Evolutionary conservation across 2,329 filamentous ascomycete species (phyloP), one percentile per base, ranked within the genome.

Genomic region (Diatrype stigma): DNA sequence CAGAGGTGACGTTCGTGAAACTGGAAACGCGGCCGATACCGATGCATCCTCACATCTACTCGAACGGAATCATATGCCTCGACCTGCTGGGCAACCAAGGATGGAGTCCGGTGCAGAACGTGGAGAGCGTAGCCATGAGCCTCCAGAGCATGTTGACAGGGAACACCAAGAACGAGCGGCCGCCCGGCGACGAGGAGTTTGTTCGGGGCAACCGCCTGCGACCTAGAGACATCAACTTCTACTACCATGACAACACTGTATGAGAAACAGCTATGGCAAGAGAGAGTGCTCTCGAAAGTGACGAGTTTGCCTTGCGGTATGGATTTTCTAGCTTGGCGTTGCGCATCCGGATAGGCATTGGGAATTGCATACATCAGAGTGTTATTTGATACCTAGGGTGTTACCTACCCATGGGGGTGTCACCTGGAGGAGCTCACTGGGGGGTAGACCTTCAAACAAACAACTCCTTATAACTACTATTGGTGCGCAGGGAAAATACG

Each of bases 111-210:
- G 93, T 99, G 0, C 94, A 99, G 67, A 96, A 93, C 52, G 94
- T 96, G 8, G 93, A 97, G 75, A 96, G 89, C 64, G 86, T 99
- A 23, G 96, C 91, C 75, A 94, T 99, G 82, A 96, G 90, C 70
- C 81, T 99, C 49, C 94, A 99, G 73, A 96, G 90, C 74, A 99
- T 99, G 94, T 73, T 99, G 65, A 96, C 94, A 1, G 91, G 93
- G 54, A 99, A 99, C 69, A 87, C 83, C 11, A 93, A 92, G 73
- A 87, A 93, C 63, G 92, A 97, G 72, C 80, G 94, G 32, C 94
- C 94, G 0, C 87, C 88, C 0, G 94, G 93, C 3, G 91, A 99
- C 64, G 89, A 87, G 50, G 87, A 94, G 11, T 97, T 99, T 64
- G 91, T 96, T 23, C 78, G 82, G 49, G 83, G 82, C 54, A 96